Evolutionary conservation across 2,329 filamentous ascomycete species (phyloP), one percentile per base, ranked within the genome.

Genomic region (Cadophora gregata): DNA sequence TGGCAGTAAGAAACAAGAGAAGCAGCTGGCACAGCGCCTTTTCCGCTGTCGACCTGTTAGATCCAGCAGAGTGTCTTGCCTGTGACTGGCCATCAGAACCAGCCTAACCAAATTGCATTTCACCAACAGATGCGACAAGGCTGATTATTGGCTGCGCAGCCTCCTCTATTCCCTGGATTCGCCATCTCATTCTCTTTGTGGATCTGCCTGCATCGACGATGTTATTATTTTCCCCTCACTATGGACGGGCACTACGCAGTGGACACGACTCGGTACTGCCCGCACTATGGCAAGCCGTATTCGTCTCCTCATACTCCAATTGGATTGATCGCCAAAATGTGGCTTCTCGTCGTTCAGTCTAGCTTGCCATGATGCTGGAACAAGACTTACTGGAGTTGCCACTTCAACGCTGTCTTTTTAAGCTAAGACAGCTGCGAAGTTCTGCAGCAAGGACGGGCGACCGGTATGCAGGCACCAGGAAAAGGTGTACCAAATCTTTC

Each of bases 401-500:
- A 58, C 25, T 25, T 58, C 14, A 14, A 29, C 47, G 50, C 19
- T 29, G 27, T 24, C 10, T 36, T 36, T 16, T 36, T 58, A 8
- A 16, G 56, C 56, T 36, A 45, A 33, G 25, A 31, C 31, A 62
- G 55, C 25, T 31, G 55, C 55, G 24, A 63, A 47, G 51, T 58
- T 47, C 53, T 65, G 64, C 62, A 67, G 48, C 58, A 42, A 36
- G 48, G 24, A 59, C 42, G 59, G 65, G 24, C 36, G 50, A 67
- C 68, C 51, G 64, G 53, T 70, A 70, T 70, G 68, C 68, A 70
- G 68, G 68, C 68, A 70, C 66, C 67, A 62, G 61, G 36, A 59
- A 63, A 63, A 48, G 31, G 45, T 42, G 27, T 65, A 55, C 55
- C 56, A 29, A 45, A 16, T 31, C 53, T 36, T 56, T 12, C n/a